Base-by-base conservation (phyloP, 2,329 filamentous ascomycete species). In the Verruconis gallopava region DNA sequence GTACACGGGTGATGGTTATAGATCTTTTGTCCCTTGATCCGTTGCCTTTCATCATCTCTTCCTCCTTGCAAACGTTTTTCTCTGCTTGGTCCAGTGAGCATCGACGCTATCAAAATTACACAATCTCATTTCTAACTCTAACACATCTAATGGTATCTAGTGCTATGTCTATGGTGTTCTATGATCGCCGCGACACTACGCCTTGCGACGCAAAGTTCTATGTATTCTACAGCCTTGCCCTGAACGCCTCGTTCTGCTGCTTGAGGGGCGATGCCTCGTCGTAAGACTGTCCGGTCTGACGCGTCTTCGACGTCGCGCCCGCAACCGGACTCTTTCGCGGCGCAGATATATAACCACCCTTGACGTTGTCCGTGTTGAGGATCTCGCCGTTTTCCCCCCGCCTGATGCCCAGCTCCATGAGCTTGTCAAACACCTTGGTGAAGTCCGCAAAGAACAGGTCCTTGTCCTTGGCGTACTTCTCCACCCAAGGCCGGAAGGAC, bases 391-490 rank as follows among this genome's bases (percentile, higher is more conserved):
- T 53, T 6, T 53, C 66, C 51, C 79, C 74, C 32, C 75, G 63
- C 38, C 57, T 51, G 44, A 79, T 75, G 0, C 75, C 75, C 47
- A 79, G 55, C 57, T 79, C 75, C 40, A 79, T 51, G 54, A 79
- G 51, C 58, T 77, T 77, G 9, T 63, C 67, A 54, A 79, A 79
- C 1, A 66, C 75, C 44, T 65, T 65, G 12, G 65, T 53, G 50
- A 79, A 79, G 52, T 79, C 67, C 36, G 65, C 64, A 50, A 77
- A 79, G 61, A 79, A 79, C 35, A 66, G 46, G 0, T 77, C 73
- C 56, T 76, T 76, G 50, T 79, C 73, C 38, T 67, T 59, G 3
- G 74, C 73, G 51, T 79, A 79, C 46, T 62, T 52, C 54, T 74
- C 62, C 11, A 79, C 75, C 67, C 70, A 79, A 4, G 59, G 59